A percentile compares a stretch with the other conserved stretches of the same genome.
These are phyloP conservation scores for Cryptosporidium andersoni DNA, from an alignment of 169 alveolate species.

Conservation along the genomic window DNA sequence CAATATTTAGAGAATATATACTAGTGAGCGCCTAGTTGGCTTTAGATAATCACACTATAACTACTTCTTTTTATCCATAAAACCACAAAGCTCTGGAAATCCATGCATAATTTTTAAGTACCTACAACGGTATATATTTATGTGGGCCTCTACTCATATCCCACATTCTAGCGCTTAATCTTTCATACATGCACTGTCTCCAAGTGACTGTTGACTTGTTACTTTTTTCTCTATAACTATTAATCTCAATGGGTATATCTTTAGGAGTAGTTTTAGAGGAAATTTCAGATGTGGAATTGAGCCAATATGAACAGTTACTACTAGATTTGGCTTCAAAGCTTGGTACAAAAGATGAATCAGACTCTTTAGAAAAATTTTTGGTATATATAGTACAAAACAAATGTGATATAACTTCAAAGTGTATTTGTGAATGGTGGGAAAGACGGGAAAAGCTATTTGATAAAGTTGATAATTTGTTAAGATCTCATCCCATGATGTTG, in stretches of 20 bases:
- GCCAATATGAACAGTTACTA: constrained; percentile 8
- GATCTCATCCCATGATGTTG: constrained; percentile 19
- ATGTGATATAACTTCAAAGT: not conserved
- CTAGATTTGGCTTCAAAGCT: constrained; percentile 1
- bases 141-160: too few species aligned
- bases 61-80: too few species aligned
- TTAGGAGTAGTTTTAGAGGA: constrained; percentile 5
- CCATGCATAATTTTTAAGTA: too few species aligned
- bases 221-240: too few species aligned
- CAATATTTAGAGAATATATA: too few species aligned
- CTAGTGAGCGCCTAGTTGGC: too few species aligned
- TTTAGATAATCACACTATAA: too few species aligned
- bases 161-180: too few species aligned
- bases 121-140: too few species aligned
- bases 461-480: constrained; percentile 21
- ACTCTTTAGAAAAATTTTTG: constrained; percentile 1
- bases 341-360: constrained; percentile 33
- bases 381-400: constrained; percentile 3
- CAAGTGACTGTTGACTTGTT: too few species aligned
- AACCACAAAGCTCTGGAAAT: too few species aligned
- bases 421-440: constrained; percentile 2
- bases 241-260: constrained; percentile 5
- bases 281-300: not conserved
- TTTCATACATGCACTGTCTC: too few species aligned
- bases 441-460: constrained; percentile 16